Evolutionary conservation across 2,329 filamentous ascomycete species (phyloP).

Genomic region (Verticillium nubilum): DNA sequence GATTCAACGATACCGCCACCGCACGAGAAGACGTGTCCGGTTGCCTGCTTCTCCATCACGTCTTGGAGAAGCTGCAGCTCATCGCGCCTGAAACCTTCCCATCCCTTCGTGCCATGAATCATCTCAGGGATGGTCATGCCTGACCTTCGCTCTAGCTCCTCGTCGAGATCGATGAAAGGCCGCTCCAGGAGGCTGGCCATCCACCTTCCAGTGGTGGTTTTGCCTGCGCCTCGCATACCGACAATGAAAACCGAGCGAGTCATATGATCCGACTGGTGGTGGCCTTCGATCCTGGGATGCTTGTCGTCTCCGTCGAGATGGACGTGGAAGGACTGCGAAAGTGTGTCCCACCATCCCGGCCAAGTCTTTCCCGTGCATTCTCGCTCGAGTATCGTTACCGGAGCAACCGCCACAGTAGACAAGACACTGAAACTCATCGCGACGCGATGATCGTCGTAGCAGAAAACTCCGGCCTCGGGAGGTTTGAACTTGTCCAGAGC

Average conservation of each 20-base stretch:
- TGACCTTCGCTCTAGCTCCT: conserved; percentile 70
- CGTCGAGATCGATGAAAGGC: conserved; percentile 81
- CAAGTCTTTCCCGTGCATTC: conserved; percentile 97
- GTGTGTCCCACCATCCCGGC: conserved; percentile 96
- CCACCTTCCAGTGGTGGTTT: conserved; percentile 89
- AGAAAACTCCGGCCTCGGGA: conserved; percentile 68
- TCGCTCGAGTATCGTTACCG: conserved; percentile 77
- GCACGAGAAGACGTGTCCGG: conserved; percentile 81
- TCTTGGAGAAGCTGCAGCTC: conserved; percentile 71
- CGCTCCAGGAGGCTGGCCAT: conserved; percentile 70
- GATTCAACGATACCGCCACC: conserved; percentile 91
- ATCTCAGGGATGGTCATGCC: conserved; percentile 81
- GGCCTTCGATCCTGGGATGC: conserved; percentile 22
- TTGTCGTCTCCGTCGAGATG: conserved; percentile 69
- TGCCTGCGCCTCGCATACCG: conserved; percentile 94
- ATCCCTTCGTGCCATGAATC: conserved; percentile 65
- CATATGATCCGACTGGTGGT: conserved; percentile 26
- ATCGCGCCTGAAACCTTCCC: conserved; percentile 80
- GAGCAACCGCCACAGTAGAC: conserved; percentile 62
- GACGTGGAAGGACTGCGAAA: conserved; percentile 73
- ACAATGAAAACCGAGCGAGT: conserved; percentile 82
- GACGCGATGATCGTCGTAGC: conserved; percentile 96
- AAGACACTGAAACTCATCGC: conserved; percentile 98
- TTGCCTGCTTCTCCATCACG: conserved; percentile 68
- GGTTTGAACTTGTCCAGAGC: conserved; percentile 41